Percentiles rank a stretch among this genome's conserved stretches.
Conservation (phyloP, 2,329 filamentous ascomycete genomes). For the Fusarium setosum region DNA sequence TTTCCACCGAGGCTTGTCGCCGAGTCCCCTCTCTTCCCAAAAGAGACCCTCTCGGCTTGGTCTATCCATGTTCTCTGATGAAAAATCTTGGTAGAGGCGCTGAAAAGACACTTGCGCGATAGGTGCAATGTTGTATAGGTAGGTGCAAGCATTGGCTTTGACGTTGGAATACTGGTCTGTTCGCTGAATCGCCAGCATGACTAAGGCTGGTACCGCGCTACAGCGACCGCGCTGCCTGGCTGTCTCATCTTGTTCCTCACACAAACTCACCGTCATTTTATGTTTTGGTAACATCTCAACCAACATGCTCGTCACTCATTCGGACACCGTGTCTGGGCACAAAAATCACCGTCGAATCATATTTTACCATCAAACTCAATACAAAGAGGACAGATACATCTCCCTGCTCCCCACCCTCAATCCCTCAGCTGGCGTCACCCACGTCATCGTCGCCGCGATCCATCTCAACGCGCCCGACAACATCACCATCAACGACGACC, state of each 20-base stretch:
- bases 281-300: neutral
- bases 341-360: slow-evolving; percentile 52
- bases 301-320: slow-evolving; percentile 20
- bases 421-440: slow-evolving; percentile 66
- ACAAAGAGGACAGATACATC: slow-evolving; percentile 53
- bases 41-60: neutral
- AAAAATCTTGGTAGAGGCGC: too few species aligned
- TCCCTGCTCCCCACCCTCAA: slow-evolving; percentile 61
- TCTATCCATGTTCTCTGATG: neutral
- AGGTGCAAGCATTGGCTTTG: too few species aligned
- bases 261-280: neutral
- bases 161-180: too few species aligned
- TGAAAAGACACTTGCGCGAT: too few species aligned
- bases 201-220: too few species aligned
- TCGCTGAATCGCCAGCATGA: too few species aligned
- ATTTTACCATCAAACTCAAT: slow-evolving; percentile 63
- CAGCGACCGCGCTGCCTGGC: too few species aligned
- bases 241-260: too few species aligned
- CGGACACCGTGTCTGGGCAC: neutral
- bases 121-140: too few species aligned
- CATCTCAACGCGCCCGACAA: slow-evolving; percentile 77
- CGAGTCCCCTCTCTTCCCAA: neutral
- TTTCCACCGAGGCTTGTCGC: neutral
- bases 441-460: slow-evolving; percentile 85
- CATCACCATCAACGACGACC: slow-evolving; percentile 82